Percentiles rank a stretch among this genome's conserved stretches.
phyloP scores from a whole-genome alignment of 768 basidiomycete genomes.

The Mycena capillaripes region DNA sequence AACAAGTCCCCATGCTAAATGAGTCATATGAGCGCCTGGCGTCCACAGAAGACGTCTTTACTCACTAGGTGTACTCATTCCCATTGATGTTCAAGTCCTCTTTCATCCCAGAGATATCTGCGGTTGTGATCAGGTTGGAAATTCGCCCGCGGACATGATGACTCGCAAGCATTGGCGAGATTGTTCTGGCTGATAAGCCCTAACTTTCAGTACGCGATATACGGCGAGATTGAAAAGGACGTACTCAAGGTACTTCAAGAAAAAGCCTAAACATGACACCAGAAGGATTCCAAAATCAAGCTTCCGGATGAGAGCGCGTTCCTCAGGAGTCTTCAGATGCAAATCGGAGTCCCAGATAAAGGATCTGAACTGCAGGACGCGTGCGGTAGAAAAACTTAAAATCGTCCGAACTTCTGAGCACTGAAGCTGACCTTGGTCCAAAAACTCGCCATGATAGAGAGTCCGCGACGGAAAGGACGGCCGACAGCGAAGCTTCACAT shows the following conservation, averaged over 20 bases:
- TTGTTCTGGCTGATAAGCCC: constrained; percentile 34
- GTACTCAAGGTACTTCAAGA: constrained; percentile 43
- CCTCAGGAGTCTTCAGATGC: constrained; percentile 39
- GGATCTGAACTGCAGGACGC: constrained; percentile 37
- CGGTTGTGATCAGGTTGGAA: not conserved
- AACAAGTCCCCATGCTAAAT: constrained; percentile 41
- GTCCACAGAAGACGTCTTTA: not conserved
- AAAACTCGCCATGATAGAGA: constrained; percentile 23
- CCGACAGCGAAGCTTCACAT: not conserved
- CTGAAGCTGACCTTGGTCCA: constrained; percentile 25
- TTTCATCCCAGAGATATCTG: constrained; percentile 41
- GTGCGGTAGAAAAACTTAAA: not conserved
- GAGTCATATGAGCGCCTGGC: not conserved
- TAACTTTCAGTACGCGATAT: not conserved
- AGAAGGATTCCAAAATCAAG: constrained; percentile 43
- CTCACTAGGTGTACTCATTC: constrained; percentile 43
- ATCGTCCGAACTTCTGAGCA: too few relatives aligned
- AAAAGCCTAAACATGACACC: constrained; percentile 43
- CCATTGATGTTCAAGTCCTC: constrained; percentile 42
- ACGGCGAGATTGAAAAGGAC: not conserved
- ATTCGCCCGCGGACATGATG: not conserved
- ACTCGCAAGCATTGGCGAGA: constrained; percentile 41
- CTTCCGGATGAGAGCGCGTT: constrained; percentile 40
- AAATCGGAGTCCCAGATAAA: constrained; percentile 44
- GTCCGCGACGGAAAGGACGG: not conserved